phyloP scores from a whole-genome alignment of 768 basidiomycete genomes.

The Collybia sp. region DNA sequence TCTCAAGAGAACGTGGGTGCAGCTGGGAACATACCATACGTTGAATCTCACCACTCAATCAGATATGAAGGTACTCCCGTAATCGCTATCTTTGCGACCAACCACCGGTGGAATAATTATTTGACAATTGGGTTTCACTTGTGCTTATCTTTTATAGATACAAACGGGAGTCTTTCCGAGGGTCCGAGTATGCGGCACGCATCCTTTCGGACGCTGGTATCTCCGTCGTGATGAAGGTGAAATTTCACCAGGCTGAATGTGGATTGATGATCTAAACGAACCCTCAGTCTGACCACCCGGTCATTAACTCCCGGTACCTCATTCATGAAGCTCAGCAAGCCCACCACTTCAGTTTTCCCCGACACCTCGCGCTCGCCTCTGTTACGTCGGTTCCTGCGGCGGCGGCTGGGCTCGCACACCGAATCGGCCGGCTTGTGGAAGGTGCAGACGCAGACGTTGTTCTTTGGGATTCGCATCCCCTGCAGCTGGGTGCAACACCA shows the following conservation, averaged over 20 bases:
- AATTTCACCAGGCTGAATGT: background rate
- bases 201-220: conserved; percentile 71
- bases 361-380: conserved; percentile 53
- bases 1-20: conserved; percentile 65
- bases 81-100: conserved; percentile 77
- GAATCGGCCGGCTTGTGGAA: conserved; percentile 58
- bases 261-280: background rate
- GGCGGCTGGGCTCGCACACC: conserved; percentile 68
- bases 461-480: conserved; percentile 73
- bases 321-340: conserved; percentile 70
- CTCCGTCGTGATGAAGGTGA: conserved; percentile 74
- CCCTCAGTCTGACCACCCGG: conserved; percentile 51
- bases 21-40: conserved; percentile 5
- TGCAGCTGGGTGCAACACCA: conserved; percentile 72
- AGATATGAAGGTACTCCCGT: conserved; percentile 59
- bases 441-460: conserved; percentile 71
- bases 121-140: background rate
- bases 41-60: background rate
- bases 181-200: conserved; percentile 73
- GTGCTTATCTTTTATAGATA: conserved; percentile 21
- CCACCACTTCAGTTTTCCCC: conserved; percentile 60
- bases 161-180: conserved; percentile 58
- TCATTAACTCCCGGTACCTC: conserved; percentile 62
- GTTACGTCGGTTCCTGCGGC: conserved; percentile 65
- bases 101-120: conserved; percentile 42